phyloP scores from a whole-genome alignment of 2,329 filamentous ascomycete genomes.

The Epichloe bromicola region DNA sequence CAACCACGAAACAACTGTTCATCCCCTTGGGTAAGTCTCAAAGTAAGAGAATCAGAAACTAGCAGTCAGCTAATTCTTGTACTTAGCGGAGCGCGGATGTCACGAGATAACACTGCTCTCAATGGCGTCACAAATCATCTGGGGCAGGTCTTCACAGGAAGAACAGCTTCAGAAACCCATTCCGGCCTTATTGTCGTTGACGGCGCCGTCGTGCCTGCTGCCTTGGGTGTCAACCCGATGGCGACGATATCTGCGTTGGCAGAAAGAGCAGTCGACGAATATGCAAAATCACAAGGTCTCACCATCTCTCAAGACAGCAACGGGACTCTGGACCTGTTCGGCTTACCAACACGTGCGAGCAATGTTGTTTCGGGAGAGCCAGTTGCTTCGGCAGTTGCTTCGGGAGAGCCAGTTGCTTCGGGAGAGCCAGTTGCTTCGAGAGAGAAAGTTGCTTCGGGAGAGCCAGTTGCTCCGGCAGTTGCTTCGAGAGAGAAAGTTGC shows the following conservation, averaged over 20 bases:
- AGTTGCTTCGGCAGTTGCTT: no score
- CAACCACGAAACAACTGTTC: constrained; percentile 48
- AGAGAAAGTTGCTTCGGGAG: no score
- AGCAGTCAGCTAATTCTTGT: not conserved
- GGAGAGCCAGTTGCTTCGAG: no score
- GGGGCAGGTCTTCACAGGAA: constrained; percentile 45
- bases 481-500: no score
- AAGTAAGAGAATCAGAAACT: no score
- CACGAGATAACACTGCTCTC: constrained; percentile 40
- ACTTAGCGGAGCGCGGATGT: constrained; percentile 48
- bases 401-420: no score
- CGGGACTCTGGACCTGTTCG: constrained; percentile 40
- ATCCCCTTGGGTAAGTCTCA: constrained; percentile 39
- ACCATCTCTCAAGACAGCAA: constrained; percentile 33
- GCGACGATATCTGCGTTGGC: constrained; percentile 58
- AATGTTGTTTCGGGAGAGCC: not conserved
- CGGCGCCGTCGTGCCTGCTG: constrained; percentile 45
- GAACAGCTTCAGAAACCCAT: constrained; percentile 34
- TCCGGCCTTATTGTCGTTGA: constrained; percentile 49
- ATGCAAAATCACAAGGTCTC: constrained; percentile 28
- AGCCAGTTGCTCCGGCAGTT: no score
- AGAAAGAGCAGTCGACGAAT: constrained; percentile 45
- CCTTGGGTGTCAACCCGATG: constrained; percentile 53
- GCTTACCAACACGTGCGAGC: constrained; percentile 28
- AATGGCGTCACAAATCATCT: constrained; percentile 48